Evolutionary conservation across 148 eudicot species (phyloP), one percentile per base, ranked within the genome.

Genomic region (Fagopyrum esculentum): DNA sequence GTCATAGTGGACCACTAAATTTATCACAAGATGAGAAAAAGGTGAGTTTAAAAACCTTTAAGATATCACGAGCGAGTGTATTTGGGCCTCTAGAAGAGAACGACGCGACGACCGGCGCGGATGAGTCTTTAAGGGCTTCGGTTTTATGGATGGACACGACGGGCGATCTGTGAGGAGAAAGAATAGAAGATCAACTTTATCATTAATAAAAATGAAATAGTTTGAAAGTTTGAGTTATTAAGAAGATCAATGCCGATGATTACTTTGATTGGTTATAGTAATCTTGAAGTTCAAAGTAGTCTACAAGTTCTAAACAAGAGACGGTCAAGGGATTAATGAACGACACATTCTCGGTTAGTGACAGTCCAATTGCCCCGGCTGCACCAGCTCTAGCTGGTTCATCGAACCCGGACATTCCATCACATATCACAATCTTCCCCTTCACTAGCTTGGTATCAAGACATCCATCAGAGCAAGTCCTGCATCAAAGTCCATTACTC

Each of bases 61-160:
- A 73, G 26, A 83, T 78, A 30, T 81, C 85, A 0, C 75, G 4
- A 19, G 85, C 81, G 45, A 80, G 50, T 15, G 0, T 0, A 43
- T 80, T 85, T 29, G 87, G 87, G 16, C 85, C 87, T 74, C 76
- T 61, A 30, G 87, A 80, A 9, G 87, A 85, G 73, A 85, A 82
- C 2, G 16, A 4, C 57, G 60, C 83, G 51, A 80, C 78, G 12
- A 68, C 45, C 44, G 85, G 85, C 12, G 88, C 88, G 50, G 44
- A 50, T 50, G 77, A 60, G 52, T 85, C 83, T n/a, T 71, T 74
- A 5, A 17, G 26, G 3, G 60, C 15, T 78, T 82, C 85, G 51
- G 85, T 82, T 55, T 72, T 82, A 46, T 80, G 59, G 49, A 85
- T 82, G 4, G 61, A 82, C 15, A 52, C 87, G 40, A 17, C 45